phyloP scores from a whole-genome alignment of 2,329 filamentous ascomycete genomes.

The Fusarium aywerte region DNA sequence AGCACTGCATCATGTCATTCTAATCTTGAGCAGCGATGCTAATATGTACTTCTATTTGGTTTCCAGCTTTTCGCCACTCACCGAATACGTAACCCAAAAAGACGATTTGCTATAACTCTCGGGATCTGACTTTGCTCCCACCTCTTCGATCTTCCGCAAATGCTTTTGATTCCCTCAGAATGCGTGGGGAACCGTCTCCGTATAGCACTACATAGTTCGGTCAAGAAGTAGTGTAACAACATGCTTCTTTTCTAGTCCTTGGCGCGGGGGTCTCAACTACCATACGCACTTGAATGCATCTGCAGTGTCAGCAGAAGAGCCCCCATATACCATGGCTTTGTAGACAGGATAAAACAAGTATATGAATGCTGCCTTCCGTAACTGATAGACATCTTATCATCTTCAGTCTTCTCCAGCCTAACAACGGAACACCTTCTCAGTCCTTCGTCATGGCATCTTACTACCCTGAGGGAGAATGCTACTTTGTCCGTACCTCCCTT shows the following conservation, averaged over 20 bases:
- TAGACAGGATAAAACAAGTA: background rate
- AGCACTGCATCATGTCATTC: too few species aligned
- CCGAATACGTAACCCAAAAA: too few species aligned
- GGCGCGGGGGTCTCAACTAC: background rate
- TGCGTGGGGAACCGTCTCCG: background rate
- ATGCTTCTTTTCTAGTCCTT: accelerated
- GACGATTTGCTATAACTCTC: too few species aligned
- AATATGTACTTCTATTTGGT: too few species aligned
- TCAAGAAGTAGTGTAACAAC: background rate
- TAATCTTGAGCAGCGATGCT: too few species aligned
- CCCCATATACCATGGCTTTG: background rate
- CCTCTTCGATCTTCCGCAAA: too few species aligned
- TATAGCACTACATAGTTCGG: background rate
- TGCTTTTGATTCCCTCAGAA: too few species aligned
- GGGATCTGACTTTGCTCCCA: too few species aligned
- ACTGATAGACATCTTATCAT: accelerated
- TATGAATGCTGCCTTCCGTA: background rate
- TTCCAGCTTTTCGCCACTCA: too few species aligned
- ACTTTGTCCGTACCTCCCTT: constrained; percentile 5
- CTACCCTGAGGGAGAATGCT: constrained; percentile 29
- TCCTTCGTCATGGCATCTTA: constrained; percentile 5
- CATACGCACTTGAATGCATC: accelerated
- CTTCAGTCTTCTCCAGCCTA: background rate
- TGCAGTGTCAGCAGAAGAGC: background rate
- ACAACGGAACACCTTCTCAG: background rate